phyloP scores from a whole-genome alignment of 306 rosid genomes.

The Dryas drummondii region DNA sequence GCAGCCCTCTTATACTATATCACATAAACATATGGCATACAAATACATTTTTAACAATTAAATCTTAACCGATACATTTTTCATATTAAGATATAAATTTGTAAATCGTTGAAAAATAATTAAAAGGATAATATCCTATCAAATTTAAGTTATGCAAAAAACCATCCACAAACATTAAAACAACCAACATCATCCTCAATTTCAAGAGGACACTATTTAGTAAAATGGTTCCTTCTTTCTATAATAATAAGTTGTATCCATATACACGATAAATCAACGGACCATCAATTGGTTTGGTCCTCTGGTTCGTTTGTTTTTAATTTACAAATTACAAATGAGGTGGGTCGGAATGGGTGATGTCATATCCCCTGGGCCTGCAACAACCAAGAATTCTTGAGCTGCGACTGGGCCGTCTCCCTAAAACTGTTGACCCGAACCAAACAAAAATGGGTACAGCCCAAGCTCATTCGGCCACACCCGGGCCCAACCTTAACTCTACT shows the following conservation, averaged over 20 bases:
- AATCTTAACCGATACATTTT: no score
- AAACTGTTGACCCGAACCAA: conserved; percentile 49
- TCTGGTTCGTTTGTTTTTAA: not conserved
- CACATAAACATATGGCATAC: no score
- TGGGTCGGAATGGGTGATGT: not conserved
- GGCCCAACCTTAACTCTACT: conserved; percentile 35
- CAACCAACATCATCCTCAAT: no score
- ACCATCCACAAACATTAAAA: no score
- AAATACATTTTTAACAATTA: no score
- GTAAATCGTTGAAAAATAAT: no score
- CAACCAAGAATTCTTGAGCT: conserved; percentile 70
- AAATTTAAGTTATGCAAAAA: no score
- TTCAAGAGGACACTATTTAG: not conserved
- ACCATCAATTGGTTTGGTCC: not conserved
- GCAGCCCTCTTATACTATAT: no score
- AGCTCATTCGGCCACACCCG: conserved; percentile 33
- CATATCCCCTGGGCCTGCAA: conserved; percentile 17
- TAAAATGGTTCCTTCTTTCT: not conserved
- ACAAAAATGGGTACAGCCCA: conserved; percentile 59
- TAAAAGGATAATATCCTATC: no score
- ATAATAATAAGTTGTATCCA: not conserved
- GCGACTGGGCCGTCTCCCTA: conserved; percentile 55
- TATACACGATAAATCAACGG: not conserved
- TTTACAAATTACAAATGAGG: not conserved
- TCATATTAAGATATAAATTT: no score